Evolutionary conservation across 768 basidiomycete genomes (phyloP), one percentile per base, ranked within the genome.

Genomic region (Pleurotus djamor): DNA sequence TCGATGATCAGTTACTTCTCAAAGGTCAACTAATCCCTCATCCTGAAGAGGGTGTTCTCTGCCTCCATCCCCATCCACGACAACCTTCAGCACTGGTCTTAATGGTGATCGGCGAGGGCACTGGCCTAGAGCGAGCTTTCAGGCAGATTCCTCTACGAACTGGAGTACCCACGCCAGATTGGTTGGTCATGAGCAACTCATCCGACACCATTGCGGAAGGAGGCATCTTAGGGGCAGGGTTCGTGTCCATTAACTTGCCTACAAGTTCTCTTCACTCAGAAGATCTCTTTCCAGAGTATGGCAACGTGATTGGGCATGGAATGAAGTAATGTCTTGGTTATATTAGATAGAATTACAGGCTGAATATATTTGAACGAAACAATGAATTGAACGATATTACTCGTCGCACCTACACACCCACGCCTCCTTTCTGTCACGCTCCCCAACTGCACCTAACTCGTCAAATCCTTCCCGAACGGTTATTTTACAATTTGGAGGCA

Each of bases 81-180:
- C 61, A 68, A 35, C 37, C 68, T n/a, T 64, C 71, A 17, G 62
- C 37, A 52, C 61, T 58, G 59, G 76, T 68, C 64, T 70, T 93
- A 5, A 85, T 93, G 63, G 71, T 94, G 28, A 73, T 86, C 12
- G 85, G 83, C 4, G 84, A 87, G 62, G 63, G 65, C 0, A 64
- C 69, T 1, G 87, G 86, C 2, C 74, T 93, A 4, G 94, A 96
- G 69, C 77, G 86, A 56, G 84, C 81, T 0, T 69, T 80, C 1
- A 81, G 89, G 48, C 72, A 94, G n/a, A 90, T 96, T 67, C 94
- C 94, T 4, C 82, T 92, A 28, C 84, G 94, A 16, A 96, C 94
- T 2, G 92, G 92, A 3, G 77, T 94, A 2, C 70, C 84, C 7
- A 78, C 83, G 1, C 91, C 92, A 1, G 90, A 92, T 65, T 96